Evolutionary conservation across 495 filamentous ascomycete genomes (phyloP).

Genomic region (Penicillium taxi): DNA sequence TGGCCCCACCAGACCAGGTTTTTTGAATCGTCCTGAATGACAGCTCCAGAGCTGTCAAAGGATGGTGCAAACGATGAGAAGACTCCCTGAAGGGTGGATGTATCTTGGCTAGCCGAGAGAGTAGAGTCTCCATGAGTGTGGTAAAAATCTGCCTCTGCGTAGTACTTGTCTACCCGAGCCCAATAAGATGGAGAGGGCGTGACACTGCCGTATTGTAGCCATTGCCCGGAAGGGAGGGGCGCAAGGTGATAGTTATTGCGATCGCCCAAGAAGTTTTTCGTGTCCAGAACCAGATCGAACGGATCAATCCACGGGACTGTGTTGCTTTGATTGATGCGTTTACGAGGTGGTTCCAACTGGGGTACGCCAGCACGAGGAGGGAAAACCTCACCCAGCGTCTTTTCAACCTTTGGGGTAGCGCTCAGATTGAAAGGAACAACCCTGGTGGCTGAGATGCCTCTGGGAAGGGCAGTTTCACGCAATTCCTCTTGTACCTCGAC

Average conservation of each 20-base stretch:
- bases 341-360: conserved; percentile 57
- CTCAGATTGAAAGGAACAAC: conserved; percentile 49
- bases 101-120: conserved; percentile 29
- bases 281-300: conserved; percentile 35
- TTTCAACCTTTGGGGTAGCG: conserved; percentile 34
- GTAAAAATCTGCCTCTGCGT: conserved; percentile 7
- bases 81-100: conserved; percentile 65
- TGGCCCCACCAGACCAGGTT: conserved; percentile 83
- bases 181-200: conserved; percentile 37
- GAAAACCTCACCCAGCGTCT: conserved; percentile 76
- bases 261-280: conserved; percentile 29
- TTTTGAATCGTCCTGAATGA: conserved; percentile 62
- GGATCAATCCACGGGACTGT: conserved; percentile 33
- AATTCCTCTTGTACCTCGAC: conserved; percentile 43
- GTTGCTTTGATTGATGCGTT: conserved; percentile 20
- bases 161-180: conserved; percentile 33
- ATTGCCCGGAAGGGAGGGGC: conserved; percentile 32
- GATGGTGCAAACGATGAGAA: conserved; percentile 85
- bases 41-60: conserved; percentile 67
- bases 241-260: conserved; percentile 36
- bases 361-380: conserved; percentile 59
- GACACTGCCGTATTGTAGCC: conserved; percentile 39
- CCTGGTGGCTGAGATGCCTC: conserved; percentile 62
- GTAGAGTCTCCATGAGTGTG: conserved; percentile 24
- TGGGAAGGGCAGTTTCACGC: conserved; percentile 59